A percentile compares a stretch with the other conserved stretches of the same genome.
phyloP scores from a whole-genome alignment of 768 basidiomycete species.

The Jaapia argillacea region DNA sequence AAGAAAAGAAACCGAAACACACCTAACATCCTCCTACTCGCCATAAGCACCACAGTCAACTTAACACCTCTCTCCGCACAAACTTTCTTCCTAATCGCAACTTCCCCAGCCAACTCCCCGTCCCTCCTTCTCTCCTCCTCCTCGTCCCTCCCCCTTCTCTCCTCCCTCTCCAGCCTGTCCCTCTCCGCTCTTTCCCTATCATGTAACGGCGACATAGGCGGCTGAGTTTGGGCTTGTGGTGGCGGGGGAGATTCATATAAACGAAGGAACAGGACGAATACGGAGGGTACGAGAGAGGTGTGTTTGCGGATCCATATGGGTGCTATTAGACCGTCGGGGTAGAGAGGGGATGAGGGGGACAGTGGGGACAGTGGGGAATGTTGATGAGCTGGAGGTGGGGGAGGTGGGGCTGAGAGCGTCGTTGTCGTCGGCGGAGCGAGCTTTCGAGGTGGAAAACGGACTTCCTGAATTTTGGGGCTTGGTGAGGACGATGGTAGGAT shows the following conservation, averaged over 20 bases:
- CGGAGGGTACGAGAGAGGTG: conserved; percentile 81
- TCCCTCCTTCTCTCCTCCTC: conserved; percentile 68
- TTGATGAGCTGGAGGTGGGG: too few species aligned
- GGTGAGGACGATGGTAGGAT: not conserved
- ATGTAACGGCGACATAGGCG: conserved; percentile 44
- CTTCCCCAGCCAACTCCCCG: conserved; percentile 66
- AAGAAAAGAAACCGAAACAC: conserved; percentile 14
- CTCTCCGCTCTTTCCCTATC: conserved; percentile 41
- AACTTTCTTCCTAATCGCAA: conserved; percentile 68
- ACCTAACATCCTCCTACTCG: conserved; percentile 85
- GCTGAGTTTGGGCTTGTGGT: too few species aligned
- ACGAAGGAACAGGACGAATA: conserved; percentile 86
- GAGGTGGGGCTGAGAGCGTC: conserved; percentile 35
- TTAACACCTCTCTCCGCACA: conserved; percentile 86
- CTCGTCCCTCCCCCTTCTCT: conserved; percentile 45
- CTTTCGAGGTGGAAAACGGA: conserved; percentile 86
- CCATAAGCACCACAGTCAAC: conserved; percentile 87
- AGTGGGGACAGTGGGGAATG: conserved; percentile 95
- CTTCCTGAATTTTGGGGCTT: conserved; percentile 42
- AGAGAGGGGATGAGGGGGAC: conserved; percentile 77
- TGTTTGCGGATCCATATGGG: conserved; percentile 99
- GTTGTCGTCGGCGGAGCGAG: conserved; percentile 49
- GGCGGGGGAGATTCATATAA: conserved; percentile 68
- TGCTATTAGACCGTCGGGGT: conserved; percentile 93
- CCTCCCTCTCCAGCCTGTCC: conserved; percentile 55